Evolutionary conservation across 768 basidiomycete genomes (phyloP), one percentile per base, ranked within the genome.

Genomic region (Boletus edulis): DNA sequence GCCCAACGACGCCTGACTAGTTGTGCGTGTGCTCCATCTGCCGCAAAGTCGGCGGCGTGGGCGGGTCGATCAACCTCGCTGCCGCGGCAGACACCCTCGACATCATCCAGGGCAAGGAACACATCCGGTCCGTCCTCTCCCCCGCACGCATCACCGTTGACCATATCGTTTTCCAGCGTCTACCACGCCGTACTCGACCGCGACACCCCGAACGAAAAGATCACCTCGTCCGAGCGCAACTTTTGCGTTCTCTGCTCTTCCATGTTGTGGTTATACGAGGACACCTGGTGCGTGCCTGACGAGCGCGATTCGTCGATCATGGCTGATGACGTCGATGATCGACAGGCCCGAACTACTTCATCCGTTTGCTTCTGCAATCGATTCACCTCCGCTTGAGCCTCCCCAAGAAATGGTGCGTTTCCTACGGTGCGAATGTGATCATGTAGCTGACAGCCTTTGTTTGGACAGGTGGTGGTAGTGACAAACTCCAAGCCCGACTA

Each of bases 21-120:
- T 65, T 87, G 32, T 87, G 86, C 60, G 49, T 81, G 6, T 87
- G 86, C 64, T 86, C 84, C 34, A 86, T 87, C 57, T 87, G 86
- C 62, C 81, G 86, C 54, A 87, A 87, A 66, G 83, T 85, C 11
- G 85, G 85, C 38, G 86, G 86, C 14, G 71, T 71, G 0, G 83
- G 85, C 13, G 85, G 86, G 0, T 81, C 84, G 3, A 77, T 87
- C 65, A 87, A 87, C 57, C 78, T 87, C n/a, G 81, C 83, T 22
- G 86, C 78, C 1, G 70, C 79, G 44, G 73, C 72, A 14, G 65
- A 81, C 1, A 81, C 81, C 0, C 69, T 87, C 46, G 69, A 78
- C 39, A 64, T 87, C 40, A 74, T 78, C 48, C 59, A 70, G 34
- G 85, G 85, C 1, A 74, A 81, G 49, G 81, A 81, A 54, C 62